These are phyloP conservation scores for Capronia epimyces DNA, from an alignment of 2,329 filamentous ascomycete genomes.

Conservation along the genomic window DNA sequence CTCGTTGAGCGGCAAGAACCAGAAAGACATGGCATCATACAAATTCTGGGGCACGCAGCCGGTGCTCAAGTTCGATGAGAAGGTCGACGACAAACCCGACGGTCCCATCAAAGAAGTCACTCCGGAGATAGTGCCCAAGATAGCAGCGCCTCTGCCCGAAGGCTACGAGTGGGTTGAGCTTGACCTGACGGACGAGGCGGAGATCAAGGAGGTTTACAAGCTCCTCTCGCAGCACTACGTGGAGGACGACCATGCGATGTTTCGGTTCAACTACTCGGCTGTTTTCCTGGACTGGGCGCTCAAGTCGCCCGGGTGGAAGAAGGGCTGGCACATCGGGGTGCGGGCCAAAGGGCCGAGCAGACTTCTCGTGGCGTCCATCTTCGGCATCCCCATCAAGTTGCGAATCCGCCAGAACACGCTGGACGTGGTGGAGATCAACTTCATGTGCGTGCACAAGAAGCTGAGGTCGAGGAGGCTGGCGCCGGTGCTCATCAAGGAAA, in stretches of 20 bases:
- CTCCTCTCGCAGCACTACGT: constrained; percentile 91
- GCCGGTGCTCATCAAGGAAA: constrained; percentile 94
- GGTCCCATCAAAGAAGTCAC: constrained; percentile 79
- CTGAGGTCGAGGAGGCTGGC: constrained; percentile 86
- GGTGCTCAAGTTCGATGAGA: constrained; percentile 71
- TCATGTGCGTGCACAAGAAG: constrained; percentile 97
- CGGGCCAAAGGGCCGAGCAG: constrained; percentile 68
- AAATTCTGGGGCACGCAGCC: constrained; percentile 99
- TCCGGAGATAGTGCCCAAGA: constrained; percentile 70
- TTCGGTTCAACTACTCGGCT: constrained; percentile 91
- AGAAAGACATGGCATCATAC: constrained; percentile 93
- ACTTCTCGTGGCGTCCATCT: constrained; percentile 93
- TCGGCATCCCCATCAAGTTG: constrained; percentile 79
- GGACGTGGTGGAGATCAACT: constrained; percentile 89
- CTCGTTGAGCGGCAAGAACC: constrained; percentile 75
- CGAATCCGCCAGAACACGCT: constrained; percentile 71
- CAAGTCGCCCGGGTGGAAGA: constrained; percentile 88
- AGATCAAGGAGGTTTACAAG: constrained; percentile 85
- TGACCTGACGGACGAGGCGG: constrained; percentile 70
- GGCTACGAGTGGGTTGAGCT: constrained; percentile 94
- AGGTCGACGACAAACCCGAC: constrained; percentile 56
- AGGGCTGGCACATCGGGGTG: constrained; percentile 92
- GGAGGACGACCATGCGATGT: constrained; percentile 94
- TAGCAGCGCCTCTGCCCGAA: constrained; percentile 67
- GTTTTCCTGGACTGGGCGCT: constrained; percentile 91